Base-by-base conservation (phyloP, 495 filamentous ascomycete species). In the Thozetella sp. region DNA sequence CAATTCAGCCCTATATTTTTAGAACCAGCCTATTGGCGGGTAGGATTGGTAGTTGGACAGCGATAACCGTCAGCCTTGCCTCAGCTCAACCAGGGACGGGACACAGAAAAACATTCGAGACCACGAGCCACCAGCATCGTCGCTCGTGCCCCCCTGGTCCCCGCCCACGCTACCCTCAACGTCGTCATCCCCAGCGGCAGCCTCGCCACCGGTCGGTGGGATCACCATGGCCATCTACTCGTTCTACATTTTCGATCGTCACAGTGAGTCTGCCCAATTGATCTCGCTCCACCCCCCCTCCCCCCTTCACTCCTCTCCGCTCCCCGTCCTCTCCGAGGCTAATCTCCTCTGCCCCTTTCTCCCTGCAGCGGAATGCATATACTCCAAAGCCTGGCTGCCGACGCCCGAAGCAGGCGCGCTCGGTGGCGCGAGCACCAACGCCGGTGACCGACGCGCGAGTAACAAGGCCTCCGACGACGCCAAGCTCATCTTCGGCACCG, bases 161-260 rank as follows among this genome's bases (percentile, higher is more conserved):
- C 30, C 30, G 17, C 30, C 30, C 30, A 9, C 17, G 9, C 30
- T 37, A 6, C 9, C 30, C 30, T 37, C 30, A n/a, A n/a, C n/a
- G n/a, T n/a, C n/a, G n/a, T n/a, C n/a, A n/a, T 37, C 30, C 15
- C 15, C 15, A 6, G 30, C 15, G 30, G 15, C 15, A 37, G 30
- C 30, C 43, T n/a, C 43, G 43, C 20, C n/a, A 10, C n/a, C 43
- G n/a, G n/a, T n/a, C n/a, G 43, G 43, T 20, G 9, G n/a, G 24
- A 15, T 26, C 53, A 30, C 72, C 60, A 97, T 98, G 95, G 86
- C 90, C 57, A 90, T 98, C 69, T 97, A 97, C 76, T 93, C 93
- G 40, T 96, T 98, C 78, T 98, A 97, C 81, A 97, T 99, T 68
- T 99, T 99, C 66, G 95, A 99, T 75, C 89, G 95, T 63, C 95